Conservation (phyloP, 2,329 filamentous ascomycete species). For the Pseudogymnoascus sp. region DNA sequence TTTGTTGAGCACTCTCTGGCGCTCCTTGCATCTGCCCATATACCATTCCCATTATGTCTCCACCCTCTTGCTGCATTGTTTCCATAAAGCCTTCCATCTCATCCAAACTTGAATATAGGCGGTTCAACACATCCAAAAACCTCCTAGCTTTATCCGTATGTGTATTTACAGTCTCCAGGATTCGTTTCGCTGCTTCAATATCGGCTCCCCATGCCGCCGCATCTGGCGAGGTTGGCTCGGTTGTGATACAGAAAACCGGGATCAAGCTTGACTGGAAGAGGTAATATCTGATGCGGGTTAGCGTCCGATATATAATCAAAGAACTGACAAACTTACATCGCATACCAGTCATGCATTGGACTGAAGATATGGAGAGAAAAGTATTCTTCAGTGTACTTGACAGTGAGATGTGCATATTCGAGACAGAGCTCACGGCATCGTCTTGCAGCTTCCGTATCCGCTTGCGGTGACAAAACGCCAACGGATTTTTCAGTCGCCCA, state of each 20-base stretch:
- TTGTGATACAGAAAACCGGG: constrained; percentile 18
- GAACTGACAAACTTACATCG: constrained; percentile 4
- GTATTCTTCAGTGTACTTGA: constrained; percentile 25
- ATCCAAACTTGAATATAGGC: constrained; percentile 1
- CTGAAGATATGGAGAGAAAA: constrained; percentile 24
- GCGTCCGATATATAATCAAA: background rate
- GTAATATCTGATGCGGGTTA: constrained; percentile 25
- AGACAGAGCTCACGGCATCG: constrained; percentile 26
- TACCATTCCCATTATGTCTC: background rate
- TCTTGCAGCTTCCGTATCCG: background rate
- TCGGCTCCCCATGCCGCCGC: constrained; percentile 1
- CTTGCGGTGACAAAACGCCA: background rate
- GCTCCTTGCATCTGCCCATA: constrained; percentile 4
- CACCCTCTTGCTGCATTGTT: constrained; percentile 2
- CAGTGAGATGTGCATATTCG: constrained; percentile 26
- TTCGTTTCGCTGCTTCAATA: constrained; percentile 7
- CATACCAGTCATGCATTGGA: constrained; percentile 30
- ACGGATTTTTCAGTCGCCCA: background rate
- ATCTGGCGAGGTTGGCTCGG: constrained; percentile 9
- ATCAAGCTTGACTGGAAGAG: constrained; percentile 33
- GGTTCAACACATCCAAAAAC: constrained; percentile 1
- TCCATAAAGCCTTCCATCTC: constrained; percentile 4
- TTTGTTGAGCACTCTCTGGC: constrained; percentile 4
- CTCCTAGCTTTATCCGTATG: background rate
- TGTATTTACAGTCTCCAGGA: constrained; percentile 4